Base-by-base conservation (phyloP, 257 asterid species). In the Schizonepeta tenuifolia region DNA sequence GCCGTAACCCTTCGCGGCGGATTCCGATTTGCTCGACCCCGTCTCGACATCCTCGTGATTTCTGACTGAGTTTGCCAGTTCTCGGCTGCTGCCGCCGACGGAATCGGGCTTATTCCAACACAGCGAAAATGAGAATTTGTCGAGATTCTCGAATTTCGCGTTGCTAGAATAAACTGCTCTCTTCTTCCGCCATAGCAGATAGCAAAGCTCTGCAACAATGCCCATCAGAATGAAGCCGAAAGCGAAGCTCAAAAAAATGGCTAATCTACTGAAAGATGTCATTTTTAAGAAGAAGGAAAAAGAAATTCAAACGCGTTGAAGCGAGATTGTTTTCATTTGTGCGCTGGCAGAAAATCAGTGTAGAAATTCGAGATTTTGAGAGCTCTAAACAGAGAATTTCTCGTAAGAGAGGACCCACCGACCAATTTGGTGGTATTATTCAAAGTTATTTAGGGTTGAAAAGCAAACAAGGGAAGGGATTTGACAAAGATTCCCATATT, bases 211-310 rank as follows among this genome's bases (percentile, higher is more conserved):
- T 15, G 85, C 96, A 50, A 87, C 80, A 63, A 92, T 81, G 26
- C 97, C 98, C 83, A 90, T 76, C 61, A 92, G 77, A 40, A 90
- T 74, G 72, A 82, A 84, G n/a, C 97, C 96, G 71, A 88, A 84
- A 1, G 84, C 77, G 64, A 86, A 79, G 35, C 96, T 90, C 83
- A 92, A 83, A 62, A 88, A 96, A 65, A 92, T 90, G 10, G 91
- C 93, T 72, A 92, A 80, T 40, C 91, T 87, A 70, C 96, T 83
- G 28, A 92, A 88, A 78, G 91, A 85, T 77, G 84, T 86, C 93
- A 86, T 88, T 31, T 79, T 72, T 60, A 5, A n/a, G 1, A 11
- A 1, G 4, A 21, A 6, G 6, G 2, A 12, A 1, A 36, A 17
- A 36, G 3, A 17, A 24, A 10, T 65, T 49, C 26, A 33, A 55